Evolutionary conservation across 2,329 filamentous ascomycete species (phyloP).

Genomic region (Aureobasidium sp.): DNA sequence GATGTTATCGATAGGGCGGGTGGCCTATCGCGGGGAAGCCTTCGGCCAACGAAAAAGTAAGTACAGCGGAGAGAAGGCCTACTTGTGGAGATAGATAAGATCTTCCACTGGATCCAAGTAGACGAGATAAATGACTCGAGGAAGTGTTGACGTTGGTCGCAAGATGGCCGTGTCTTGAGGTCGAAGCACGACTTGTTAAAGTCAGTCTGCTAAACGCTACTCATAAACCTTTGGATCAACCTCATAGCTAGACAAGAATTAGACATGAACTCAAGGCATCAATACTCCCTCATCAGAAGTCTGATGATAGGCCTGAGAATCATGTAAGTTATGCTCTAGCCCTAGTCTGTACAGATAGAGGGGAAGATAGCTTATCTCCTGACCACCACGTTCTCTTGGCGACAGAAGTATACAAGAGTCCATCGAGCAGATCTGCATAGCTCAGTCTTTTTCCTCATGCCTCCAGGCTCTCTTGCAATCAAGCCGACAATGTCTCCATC

Average conservation of each 20-base stretch:
- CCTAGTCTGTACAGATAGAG: neutral
- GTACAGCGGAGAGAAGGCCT: neutral
- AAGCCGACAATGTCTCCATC: neutral
- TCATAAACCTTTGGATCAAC: too few species aligned
- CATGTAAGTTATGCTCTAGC: neutral
- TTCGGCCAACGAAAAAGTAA: neutral
- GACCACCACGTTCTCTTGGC: slow-evolving; percentile 3
- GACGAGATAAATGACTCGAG: neutral
- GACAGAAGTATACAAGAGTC: neutral
- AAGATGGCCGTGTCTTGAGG: neutral
- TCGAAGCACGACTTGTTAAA: neutral
- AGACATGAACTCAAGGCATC: neutral
- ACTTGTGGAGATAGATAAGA: neutral
- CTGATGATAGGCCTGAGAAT: neutral
- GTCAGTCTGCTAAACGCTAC: neutral
- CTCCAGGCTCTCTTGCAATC: neutral
- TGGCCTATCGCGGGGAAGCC: slow-evolving; percentile 10
- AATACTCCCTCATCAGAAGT: neutral
- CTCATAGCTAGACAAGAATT: neutral
- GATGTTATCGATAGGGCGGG: slow-evolving; percentile 10
- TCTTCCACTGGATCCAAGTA: neutral
- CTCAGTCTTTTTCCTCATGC: neutral
- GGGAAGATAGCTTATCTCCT: slow-evolving; percentile 5
- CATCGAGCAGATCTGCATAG: neutral
- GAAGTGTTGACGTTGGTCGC: neutral